Percentiles rank a stretch among this genome's conserved stretches.
phyloP scores from a whole-genome alignment of 2,329 filamentous ascomycete genomes.

The Pestalotiopsis fici region DNA sequence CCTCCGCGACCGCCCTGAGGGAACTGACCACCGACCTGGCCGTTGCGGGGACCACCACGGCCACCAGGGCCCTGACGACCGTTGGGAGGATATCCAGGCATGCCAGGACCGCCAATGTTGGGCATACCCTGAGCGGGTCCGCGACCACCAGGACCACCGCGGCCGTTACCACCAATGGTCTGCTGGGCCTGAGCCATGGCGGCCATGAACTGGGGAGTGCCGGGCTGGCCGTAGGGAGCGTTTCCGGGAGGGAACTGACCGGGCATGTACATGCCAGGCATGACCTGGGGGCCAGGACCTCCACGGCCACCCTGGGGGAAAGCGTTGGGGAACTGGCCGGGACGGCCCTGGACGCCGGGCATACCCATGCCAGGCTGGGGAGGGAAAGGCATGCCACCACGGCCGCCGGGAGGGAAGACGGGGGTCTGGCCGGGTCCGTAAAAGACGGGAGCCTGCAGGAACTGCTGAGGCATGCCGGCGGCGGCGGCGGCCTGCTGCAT shows the following conservation, averaged over 20 bases:
- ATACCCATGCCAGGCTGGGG: slow-evolving; percentile 61
- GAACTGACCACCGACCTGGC: slow-evolving; percentile 36
- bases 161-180: slow-evolving; percentile 60
- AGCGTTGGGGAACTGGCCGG: slow-evolving; percentile 75
- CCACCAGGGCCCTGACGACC: slow-evolving; percentile 39
- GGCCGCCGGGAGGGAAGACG: slow-evolving; percentile 66
- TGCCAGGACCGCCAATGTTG: slow-evolving; percentile 40
- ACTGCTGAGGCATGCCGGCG: slow-evolving; percentile 84
- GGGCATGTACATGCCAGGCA: slow-evolving; percentile 85
- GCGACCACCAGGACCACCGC: slow-evolving; percentile 64
- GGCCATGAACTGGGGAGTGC: slow-evolving; percentile 77
- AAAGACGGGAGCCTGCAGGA: slow-evolving; percentile 90
- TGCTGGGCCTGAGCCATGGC: slow-evolving; percentile 80
- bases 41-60: slow-evolving; percentile 42
- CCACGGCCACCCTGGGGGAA: slow-evolving; percentile 87
- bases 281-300: slow-evolving; percentile 75
- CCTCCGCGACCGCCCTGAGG: slow-evolving; percentile 51
- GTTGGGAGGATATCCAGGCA: slow-evolving; percentile 61
- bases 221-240: slow-evolving; percentile 76
- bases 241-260: slow-evolving; percentile 74
- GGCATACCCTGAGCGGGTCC: slow-evolving; percentile 69
- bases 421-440: slow-evolving; percentile 83
- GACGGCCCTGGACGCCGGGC: slow-evolving; percentile 77
- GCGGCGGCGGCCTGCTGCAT: slow-evolving; percentile 96
- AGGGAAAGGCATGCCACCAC: slow-evolving; percentile 68